phyloP scores from a whole-genome alignment of 495 filamentous ascomycete genomes.

The Hyaloscypha variabilis region DNA sequence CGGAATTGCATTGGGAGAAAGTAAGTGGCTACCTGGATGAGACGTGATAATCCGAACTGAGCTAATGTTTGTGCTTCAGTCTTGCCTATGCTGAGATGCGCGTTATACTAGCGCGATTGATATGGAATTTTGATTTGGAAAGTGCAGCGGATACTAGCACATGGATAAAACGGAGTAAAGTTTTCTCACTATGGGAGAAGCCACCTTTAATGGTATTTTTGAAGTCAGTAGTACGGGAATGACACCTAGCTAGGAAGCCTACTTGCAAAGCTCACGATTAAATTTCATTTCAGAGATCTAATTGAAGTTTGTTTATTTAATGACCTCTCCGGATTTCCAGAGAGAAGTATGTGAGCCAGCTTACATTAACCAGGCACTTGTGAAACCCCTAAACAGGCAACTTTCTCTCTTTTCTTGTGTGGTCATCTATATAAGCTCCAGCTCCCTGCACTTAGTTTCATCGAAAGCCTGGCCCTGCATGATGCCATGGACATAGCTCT shows the following conservation, averaged over 20 bases:
- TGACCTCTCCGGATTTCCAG: too few species aligned
- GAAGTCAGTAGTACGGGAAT: too few species aligned
- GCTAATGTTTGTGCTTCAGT: conserved; percentile 11
- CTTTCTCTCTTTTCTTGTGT: too few species aligned
- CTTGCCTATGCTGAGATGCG: conserved; percentile 59
- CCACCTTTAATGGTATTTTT: conserved; percentile 23
- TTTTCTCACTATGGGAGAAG: conserved; percentile 42
- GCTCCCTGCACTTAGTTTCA: too few species aligned
- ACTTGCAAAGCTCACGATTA: too few species aligned
- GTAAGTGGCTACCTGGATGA: conserved; percentile 33
- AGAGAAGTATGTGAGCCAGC: too few species aligned
- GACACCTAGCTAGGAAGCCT: too few species aligned
- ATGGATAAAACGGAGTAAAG: conserved; percentile 12
- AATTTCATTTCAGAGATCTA: too few species aligned
- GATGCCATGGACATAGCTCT: conserved; percentile 34
- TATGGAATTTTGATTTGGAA: conserved; percentile 56
- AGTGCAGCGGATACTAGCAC: not conserved
- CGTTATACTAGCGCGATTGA: conserved; percentile 49
- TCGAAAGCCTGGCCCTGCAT: conserved; percentile 31
- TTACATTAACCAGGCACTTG: too few species aligned
- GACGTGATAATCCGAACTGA: not conserved
- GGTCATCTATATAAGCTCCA: too few species aligned
- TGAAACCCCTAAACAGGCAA: too few species aligned
- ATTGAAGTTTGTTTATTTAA: too few species aligned
- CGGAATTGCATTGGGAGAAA: conserved; percentile 47